These are phyloP conservation scores for Fusarium dlaminii DNA, from an alignment of 2,329 filamentous ascomycete genomes.

Conservation along the genomic window DNA sequence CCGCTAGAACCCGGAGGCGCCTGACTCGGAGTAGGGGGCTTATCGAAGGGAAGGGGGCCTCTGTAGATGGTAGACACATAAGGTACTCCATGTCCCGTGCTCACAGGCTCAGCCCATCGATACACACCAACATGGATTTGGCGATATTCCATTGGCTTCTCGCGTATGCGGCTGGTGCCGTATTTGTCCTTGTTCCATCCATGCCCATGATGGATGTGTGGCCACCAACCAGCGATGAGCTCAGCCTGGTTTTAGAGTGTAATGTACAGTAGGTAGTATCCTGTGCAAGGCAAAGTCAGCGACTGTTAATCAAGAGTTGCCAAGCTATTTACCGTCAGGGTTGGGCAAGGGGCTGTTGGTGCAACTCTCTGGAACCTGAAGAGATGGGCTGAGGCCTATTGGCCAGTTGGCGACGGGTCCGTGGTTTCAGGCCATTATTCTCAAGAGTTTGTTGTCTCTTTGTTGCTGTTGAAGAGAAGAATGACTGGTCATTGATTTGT, in stretches of 20 bases:
- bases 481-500: slow-evolving; percentile 29
- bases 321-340: slow-evolving; percentile 22
- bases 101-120: slow-evolving; percentile 33
- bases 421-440: slow-evolving; percentile 11
- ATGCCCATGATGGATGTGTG: not conserved
- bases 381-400: slow-evolving; percentile 27
- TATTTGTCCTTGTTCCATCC: slow-evolving; percentile 15
- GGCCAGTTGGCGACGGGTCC: slow-evolving; percentile 27
- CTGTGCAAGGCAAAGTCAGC: slow-evolving; percentile 24
- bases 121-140: slow-evolving; percentile 32
- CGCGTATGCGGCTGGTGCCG: slow-evolving; percentile 25
- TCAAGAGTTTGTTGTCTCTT: not conserved
- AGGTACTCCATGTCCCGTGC: slow-evolving; percentile 33
- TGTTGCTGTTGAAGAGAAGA: not conserved
- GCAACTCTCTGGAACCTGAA: slow-evolving; percentile 14
- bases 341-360: slow-evolving; percentile 26
- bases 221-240: slow-evolving; percentile 10
- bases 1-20: slow-evolving; percentile 35
- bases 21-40: slow-evolving; percentile 33
- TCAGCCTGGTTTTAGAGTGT: slow-evolving; percentile 8
- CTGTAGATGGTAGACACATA: not conserved
- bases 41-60: slow-evolving; percentile 20
- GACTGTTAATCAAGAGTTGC: slow-evolving; percentile 4
- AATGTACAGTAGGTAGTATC: not conserved
- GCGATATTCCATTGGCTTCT: slow-evolving; percentile 31